Evolutionary conservation across 176 grass and related monocot genomes (phyloP).

Genomic region (Neostapfia colusana): DNA sequence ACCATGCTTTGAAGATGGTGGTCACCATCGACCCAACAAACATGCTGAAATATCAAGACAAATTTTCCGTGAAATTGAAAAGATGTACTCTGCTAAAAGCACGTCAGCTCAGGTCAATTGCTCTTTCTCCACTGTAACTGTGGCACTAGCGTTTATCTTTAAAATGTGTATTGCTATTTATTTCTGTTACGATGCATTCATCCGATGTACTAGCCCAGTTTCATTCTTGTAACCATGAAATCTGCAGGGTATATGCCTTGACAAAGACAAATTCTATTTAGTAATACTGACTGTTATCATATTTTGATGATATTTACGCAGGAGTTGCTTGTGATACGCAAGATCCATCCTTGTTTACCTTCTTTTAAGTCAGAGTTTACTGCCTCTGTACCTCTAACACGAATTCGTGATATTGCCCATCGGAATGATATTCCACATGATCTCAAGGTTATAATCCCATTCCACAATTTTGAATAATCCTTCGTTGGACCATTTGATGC

Average conservation of each 20-base stretch:
- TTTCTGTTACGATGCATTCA: slow-evolving; percentile 12
- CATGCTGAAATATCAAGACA: slow-evolving; percentile 90
- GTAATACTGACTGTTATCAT: slow-evolving; percentile 2
- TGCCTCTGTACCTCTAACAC: slow-evolving; percentile 93
- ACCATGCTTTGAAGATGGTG: slow-evolving; percentile 88
- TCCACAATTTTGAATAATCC: slow-evolving; percentile 15
- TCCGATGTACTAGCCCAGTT: neutral
- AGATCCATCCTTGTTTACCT: slow-evolving; percentile 90
- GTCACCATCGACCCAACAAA: slow-evolving; percentile 82
- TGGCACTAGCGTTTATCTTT: neutral
- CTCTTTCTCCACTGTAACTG: neutral
- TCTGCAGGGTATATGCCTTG: neutral
- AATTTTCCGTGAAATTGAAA: slow-evolving; percentile 90
- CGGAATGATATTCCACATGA: slow-evolving; percentile 93
- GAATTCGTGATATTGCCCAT: slow-evolving; percentile 98
- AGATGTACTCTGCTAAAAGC: slow-evolving; percentile 59
- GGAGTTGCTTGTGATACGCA: slow-evolving; percentile 78
- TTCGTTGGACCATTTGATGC: slow-evolving; percentile 21
- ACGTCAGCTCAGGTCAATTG: slow-evolving; percentile 61
- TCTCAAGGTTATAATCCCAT: slow-evolving; percentile 70
- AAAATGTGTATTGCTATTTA: slow-evolving; percentile 6
- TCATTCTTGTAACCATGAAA: slow-evolving; percentile 14
- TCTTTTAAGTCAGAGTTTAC: slow-evolving; percentile 99
- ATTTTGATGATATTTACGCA: slow-evolving; percentile 34
- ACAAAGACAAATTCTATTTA: slow-evolving; percentile 5